Conservation (phyloP, 2,329 filamentous ascomycete species). For the Apiospora koreana region DNA sequence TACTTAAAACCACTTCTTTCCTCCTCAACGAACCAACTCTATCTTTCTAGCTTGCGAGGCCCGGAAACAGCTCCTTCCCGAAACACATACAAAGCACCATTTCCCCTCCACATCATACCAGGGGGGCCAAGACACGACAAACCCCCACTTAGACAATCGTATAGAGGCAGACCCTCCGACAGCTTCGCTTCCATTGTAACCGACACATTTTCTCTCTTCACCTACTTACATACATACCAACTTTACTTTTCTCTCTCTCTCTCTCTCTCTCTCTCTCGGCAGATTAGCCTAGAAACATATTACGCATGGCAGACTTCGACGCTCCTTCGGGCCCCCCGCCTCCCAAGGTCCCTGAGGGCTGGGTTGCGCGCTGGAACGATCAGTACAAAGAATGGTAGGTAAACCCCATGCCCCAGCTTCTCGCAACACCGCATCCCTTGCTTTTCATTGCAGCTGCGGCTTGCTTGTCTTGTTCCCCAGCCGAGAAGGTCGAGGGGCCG, state of each 20-base stretch:
- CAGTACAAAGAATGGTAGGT: slow-evolving; percentile 77
- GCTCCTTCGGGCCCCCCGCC: slow-evolving; percentile 57
- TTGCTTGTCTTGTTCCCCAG: background rate
- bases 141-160: background rate
- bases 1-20: background rate
- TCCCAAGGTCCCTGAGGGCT: slow-evolving; percentile 72
- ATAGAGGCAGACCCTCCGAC: background rate
- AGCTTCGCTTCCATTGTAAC: background rate
- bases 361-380: slow-evolving; percentile 82
- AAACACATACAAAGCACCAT: background rate
- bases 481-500: background rate
- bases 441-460: background rate
- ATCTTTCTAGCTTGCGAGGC: background rate
- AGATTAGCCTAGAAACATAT: background rate
- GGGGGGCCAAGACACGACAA: background rate
- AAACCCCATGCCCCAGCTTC: background rate
- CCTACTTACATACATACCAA: background rate
- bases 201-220: background rate
- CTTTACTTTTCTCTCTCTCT: background rate
- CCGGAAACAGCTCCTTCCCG: slow-evolving; percentile 5
- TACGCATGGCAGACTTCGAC: slow-evolving; percentile 54
- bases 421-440: background rate
- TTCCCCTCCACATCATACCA: background rate
- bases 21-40: background rate
- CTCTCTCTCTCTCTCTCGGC: background rate